These are phyloP conservation scores for Lactifluus pinguis DNA, from an alignment of 768 basidiomycete species.

Conservation along the genomic window DNA sequence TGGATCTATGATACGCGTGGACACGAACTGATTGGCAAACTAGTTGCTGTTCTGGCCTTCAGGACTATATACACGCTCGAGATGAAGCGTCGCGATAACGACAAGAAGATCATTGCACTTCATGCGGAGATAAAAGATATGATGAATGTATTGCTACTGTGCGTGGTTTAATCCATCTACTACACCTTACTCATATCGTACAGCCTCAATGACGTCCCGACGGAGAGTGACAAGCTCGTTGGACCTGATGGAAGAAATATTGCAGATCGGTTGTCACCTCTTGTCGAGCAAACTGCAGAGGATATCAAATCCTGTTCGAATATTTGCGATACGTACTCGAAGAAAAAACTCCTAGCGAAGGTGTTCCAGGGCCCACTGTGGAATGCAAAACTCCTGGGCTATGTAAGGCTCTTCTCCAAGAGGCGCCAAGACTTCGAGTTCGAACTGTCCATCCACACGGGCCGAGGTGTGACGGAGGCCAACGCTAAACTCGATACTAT, in stretches of 20 bases:
- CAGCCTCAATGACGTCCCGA: slow-evolving; percentile 26
- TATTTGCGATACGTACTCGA: slow-evolving; percentile 27
- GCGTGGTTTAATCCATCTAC: neutral
- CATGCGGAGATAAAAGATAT: slow-evolving; percentile 43
- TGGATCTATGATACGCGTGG: neutral
- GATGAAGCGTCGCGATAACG: slow-evolving; percentile 40
- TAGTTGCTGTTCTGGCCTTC: slow-evolving; percentile 43
- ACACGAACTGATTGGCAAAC: neutral
- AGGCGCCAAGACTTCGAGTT: slow-evolving; percentile 24
- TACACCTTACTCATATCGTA: neutral
- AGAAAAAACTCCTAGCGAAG: slow-evolving; percentile 25
- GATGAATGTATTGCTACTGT: slow-evolving; percentile 27
- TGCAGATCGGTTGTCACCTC: slow-evolving; percentile 27
- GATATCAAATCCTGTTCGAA: slow-evolving; percentile 29
- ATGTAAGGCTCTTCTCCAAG: slow-evolving; percentile 21
- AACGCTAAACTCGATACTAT: slow-evolving; percentile 10
- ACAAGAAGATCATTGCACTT: slow-evolving; percentile 38
- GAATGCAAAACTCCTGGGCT: slow-evolving; percentile 23
- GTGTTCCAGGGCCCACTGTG: slow-evolving; percentile 25
- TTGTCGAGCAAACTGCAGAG: slow-evolving; percentile 23
- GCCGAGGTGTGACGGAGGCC: slow-evolving; percentile 2
- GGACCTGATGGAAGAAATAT: slow-evolving; percentile 29
- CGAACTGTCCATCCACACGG: slow-evolving; percentile 25
- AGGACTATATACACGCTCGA: slow-evolving; percentile 40
- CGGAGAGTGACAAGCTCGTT: slow-evolving; percentile 22